Base-by-base conservation (phyloP, 2,329 filamentous ascomycete genomes). In the Colletotrichum incanum region DNA sequence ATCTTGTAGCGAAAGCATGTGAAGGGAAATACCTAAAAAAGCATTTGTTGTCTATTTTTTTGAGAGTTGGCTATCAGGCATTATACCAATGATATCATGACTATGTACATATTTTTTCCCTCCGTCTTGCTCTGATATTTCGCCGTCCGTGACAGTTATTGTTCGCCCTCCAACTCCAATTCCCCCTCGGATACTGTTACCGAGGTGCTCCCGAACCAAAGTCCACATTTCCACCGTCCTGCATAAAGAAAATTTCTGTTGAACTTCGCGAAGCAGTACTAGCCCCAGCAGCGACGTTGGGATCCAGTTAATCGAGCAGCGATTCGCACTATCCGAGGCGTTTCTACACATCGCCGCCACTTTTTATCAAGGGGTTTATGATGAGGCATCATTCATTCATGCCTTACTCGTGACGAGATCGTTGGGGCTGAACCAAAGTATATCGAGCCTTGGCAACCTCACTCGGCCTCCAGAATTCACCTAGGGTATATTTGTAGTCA, bases 21-120 rank as follows among this genome's bases (percentile, higher is more conserved):
- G 60, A 58, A 63, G 60, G 60, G 34, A 52, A 31, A 26, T 26
- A 26, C 47, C 41, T 50, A 31, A n/a, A 67, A 71, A 69, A 72
- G 69, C 69, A 72, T 72, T 31, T 64, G 58, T 69, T 59, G 54
- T 49, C 20, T 55, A 55, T 55, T 65, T 45, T 64, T 64, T 37
- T 3, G 31, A 59, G 50, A 58, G 50, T 72, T 72, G 37, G 64
- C 64, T 67, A 67, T 72, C 69, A 72, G 69, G 69, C 69, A 72
- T 72, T 72, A 72, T 72, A 72, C 69, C 69, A 72, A 72, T 72
- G 69, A 72, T 72, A 72, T 72, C 52, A 72, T 41, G 69, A 70
- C 62, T 31, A 65, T 59, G 54, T 54, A 43, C 43, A 54, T n/a
- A 34, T 23, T 61, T 34, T 37, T 3, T 3, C 23, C 5, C n/a